phyloP scores from a whole-genome alignment of 768 basidiomycete species.

The Macrolepiota dolichaula region DNA sequence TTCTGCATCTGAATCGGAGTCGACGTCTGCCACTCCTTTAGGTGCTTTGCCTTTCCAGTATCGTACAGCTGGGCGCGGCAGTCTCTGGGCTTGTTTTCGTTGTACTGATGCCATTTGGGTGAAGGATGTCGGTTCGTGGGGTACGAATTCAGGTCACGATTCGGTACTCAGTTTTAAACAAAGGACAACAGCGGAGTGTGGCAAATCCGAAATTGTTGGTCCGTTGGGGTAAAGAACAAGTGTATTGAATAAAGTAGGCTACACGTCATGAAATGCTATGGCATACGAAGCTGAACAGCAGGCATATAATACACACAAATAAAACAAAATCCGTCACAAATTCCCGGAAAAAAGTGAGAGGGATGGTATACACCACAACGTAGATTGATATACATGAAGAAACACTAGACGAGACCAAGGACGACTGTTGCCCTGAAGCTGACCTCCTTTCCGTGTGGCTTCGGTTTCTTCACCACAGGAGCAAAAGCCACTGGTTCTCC shows the following conservation, averaged over 20 bases:
- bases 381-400: background rate
- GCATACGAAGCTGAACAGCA: background rate
- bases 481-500: conserved; percentile 14
- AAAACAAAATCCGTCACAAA: background rate
- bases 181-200: conserved; percentile 3
- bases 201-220: background rate
- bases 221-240: too few species aligned
- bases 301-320: background rate
- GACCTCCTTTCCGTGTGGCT: conserved; percentile 36
- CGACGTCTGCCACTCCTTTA: conserved; percentile 57
- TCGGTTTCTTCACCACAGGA: conserved; percentile 18
- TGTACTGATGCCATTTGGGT: conserved; percentile 20
- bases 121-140: background rate
- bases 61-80: conserved; percentile 75
- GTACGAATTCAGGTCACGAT: background rate
- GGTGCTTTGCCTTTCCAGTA: conserved; percentile 92
- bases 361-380: background rate
- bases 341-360: background rate
- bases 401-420: conserved; percentile 60
- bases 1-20: conserved; percentile 67
- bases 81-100: conserved; percentile 74
- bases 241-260: too few species aligned
- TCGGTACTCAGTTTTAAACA: conserved; percentile 2
- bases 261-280: background rate
- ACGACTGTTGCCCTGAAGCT: conserved; percentile 80